Conservation (phyloP, 768 basidiomycete species). For the Lactifluus pinguis region DNA sequence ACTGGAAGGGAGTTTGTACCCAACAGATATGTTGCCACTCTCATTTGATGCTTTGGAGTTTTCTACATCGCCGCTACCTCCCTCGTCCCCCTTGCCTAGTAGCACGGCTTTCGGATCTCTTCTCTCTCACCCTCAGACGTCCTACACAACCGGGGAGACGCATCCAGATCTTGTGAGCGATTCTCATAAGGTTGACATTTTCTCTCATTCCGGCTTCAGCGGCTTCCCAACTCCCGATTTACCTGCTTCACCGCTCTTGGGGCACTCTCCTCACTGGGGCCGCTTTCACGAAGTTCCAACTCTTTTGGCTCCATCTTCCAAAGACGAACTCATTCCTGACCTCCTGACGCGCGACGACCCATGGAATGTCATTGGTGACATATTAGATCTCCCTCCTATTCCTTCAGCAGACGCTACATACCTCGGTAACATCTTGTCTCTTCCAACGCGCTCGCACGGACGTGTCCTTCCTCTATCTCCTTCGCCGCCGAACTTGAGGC, state of each 20-base stretch:
- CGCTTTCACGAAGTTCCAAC: background rate
- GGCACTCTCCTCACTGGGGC: background rate
- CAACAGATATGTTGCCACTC: background rate
- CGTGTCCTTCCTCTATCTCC: background rate
- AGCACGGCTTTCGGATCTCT: background rate
- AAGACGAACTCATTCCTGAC: slow-evolving; percentile 6
- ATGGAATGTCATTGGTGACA: slow-evolving; percentile 17
- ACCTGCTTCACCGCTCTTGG: background rate
- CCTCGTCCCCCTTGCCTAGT: slow-evolving; percentile 11
- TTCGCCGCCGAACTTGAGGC: background rate
- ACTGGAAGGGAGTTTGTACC: background rate
- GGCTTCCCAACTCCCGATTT: background rate
- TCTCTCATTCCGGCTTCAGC: background rate
- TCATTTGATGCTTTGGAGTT: slow-evolving; percentile 12
- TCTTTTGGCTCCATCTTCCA: background rate
- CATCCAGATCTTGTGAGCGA: background rate
- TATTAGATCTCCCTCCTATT: slow-evolving; percentile 14
- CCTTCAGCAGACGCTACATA: slow-evolving; percentile 4
- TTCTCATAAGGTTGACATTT: background rate
- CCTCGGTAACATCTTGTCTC: background rate
- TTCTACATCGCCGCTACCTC: slow-evolving; percentile 9
- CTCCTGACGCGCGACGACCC: slow-evolving; percentile 8
- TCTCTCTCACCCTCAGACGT: background rate
- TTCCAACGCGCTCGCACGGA: background rate
- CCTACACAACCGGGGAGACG: background rate